phyloP scores from a whole-genome alignment of 2,329 filamentous ascomycete species.

The Colletotrichum musicola region DNA sequence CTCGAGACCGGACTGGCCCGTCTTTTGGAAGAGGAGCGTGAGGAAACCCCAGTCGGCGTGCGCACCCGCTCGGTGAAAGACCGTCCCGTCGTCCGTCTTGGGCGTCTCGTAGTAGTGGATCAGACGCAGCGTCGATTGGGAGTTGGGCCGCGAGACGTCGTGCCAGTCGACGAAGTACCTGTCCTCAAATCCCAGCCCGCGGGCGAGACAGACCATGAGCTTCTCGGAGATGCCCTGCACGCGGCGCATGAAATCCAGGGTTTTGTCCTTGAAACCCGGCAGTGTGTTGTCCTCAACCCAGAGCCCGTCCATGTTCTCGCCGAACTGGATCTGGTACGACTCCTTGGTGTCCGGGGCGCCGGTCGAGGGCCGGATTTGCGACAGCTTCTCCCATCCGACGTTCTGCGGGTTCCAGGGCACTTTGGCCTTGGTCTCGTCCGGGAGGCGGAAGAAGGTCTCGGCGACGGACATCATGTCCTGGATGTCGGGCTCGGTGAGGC shows the following conservation, averaged over 20 bases:
- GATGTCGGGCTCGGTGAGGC: slow-evolving; percentile 61
- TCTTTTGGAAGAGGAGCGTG: slow-evolving; percentile 72
- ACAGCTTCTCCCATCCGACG: slow-evolving; percentile 71
- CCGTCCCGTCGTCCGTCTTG: slow-evolving; percentile 51
- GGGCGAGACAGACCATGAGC: slow-evolving; percentile 70
- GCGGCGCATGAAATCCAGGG: slow-evolving; percentile 66
- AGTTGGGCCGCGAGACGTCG: slow-evolving; percentile 60
- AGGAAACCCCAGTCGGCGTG: slow-evolving; percentile 75
- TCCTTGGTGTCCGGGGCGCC: slow-evolving; percentile 71
- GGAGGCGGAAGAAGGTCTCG: slow-evolving; percentile 66
- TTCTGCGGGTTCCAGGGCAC: slow-evolving; percentile 69
- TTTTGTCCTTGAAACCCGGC: slow-evolving; percentile 60
- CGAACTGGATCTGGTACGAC: slow-evolving; percentile 73
- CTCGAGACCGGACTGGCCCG: slow-evolving; percentile 71
- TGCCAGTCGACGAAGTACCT: slow-evolving; percentile 69
- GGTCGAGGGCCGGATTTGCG: slow-evolving; percentile 70
- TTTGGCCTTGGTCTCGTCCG: slow-evolving; percentile 63
- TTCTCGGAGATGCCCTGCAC: slow-evolving; percentile 66
- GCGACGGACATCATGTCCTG: slow-evolving; percentile 64
- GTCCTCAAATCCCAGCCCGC: slow-evolving; percentile 67
- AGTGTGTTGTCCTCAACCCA: slow-evolving; percentile 65
- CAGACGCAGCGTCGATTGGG: slow-evolving; percentile 67
- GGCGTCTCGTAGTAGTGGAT: slow-evolving; percentile 68
- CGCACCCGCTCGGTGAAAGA: slow-evolving; percentile 70
- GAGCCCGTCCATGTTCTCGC: slow-evolving; percentile 62